Evolutionary conservation across 768 basidiomycete species (phyloP).

Genomic region (Dioszegia hungarica): DNA sequence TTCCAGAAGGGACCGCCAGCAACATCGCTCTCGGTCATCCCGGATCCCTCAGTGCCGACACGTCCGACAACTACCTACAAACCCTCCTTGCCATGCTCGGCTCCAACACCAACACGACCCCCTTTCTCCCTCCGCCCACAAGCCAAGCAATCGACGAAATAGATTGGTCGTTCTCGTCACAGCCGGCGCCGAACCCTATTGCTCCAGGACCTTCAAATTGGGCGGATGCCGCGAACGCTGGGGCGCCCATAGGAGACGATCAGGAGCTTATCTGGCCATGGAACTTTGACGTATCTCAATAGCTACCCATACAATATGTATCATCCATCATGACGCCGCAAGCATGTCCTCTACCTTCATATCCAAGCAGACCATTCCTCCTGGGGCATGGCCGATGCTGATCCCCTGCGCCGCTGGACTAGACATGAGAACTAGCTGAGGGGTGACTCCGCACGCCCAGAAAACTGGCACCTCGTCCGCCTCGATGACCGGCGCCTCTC

Average conservation of each 20-base stretch:
- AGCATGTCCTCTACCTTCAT: slow-evolving; percentile 24
- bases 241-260: too few species aligned
- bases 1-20: background rate
- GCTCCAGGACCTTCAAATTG: too few species aligned
- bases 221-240: too few species aligned
- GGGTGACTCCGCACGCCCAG: slow-evolving; percentile 42
- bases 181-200: too few species aligned
- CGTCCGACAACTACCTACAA: background rate
- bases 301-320: background rate
- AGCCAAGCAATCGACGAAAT: too few species aligned
- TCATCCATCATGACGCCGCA: background rate
- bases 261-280: too few species aligned
- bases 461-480: slow-evolving; percentile 39
- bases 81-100: background rate
- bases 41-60: background rate
- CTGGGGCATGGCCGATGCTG: slow-evolving; percentile 29
- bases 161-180: too few species aligned
- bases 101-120: background rate
- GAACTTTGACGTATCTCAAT: too few species aligned
- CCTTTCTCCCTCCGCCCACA: background rate
- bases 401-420: slow-evolving; percentile 12
- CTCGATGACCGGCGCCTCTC: slow-evolving; percentile 21
- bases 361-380: slow-evolving; percentile 35
- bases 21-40: background rate
- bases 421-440: slow-evolving; percentile 31